Conservation (phyloP, 164 flowering plant genomes). For the Chimonanthus salicifolius region DNA sequence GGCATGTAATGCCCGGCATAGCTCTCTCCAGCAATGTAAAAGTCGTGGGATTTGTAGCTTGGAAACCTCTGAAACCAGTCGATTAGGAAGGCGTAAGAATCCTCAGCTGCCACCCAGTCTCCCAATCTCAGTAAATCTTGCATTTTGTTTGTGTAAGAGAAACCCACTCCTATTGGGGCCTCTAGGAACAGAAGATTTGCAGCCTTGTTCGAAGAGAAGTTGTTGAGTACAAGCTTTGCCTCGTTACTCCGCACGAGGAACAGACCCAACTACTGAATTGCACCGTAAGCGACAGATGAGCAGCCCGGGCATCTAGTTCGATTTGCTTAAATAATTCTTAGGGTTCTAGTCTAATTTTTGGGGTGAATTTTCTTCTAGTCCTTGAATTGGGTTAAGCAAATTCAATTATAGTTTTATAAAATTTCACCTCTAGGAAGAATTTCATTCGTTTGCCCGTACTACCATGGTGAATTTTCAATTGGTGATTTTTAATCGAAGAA, state of each 20-base stretch:
- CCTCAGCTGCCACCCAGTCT: conserved; percentile 49
- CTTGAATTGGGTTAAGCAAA: too few species aligned
- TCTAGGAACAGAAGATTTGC: conserved; percentile 63
- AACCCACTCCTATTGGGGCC: conserved; percentile 60
- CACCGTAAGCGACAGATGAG: conserved; percentile 62
- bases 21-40: conserved; percentile 83
- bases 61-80: conserved; percentile 82
- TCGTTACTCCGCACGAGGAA: conserved; percentile 34
- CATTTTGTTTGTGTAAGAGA: conserved; percentile 49
- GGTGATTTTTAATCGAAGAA: too few species aligned
- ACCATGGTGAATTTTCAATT: too few species aligned
- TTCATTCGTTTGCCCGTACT: too few species aligned
- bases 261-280: conserved; percentile 60
- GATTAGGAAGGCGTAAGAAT: conserved; percentile 51
- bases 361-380: too few species aligned
- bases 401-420: too few species aligned
- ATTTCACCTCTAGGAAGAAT: too few species aligned
- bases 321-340: background rate
- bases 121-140: conserved; percentile 38
- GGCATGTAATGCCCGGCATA: conserved; percentile 84
- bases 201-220: conserved; percentile 52
- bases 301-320: conserved; percentile 54
- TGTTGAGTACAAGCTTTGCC: conserved; percentile 31
- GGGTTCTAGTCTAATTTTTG: too few species aligned
- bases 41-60: conserved; percentile 58